Evolutionary conservation across 2,329 filamentous ascomycete genomes (phyloP).

Genomic region (Thielaviopsis euricoi): DNA sequence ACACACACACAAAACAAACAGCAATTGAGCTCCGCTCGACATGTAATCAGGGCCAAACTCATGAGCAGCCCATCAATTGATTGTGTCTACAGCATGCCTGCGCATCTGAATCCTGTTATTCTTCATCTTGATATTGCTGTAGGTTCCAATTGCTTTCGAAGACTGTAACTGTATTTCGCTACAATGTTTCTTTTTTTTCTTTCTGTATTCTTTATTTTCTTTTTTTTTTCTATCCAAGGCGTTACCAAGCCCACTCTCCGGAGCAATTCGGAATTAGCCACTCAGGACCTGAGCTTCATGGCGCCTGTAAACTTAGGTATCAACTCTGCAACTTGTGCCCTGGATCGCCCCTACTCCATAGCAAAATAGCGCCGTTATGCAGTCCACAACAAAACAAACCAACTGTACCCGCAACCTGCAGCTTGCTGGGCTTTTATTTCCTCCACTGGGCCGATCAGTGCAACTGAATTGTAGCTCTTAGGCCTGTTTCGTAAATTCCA

Average conservation of each 20-base stretch:
- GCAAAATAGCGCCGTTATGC: not conserved
- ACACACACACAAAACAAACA: not conserved
- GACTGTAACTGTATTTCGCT: not conserved
- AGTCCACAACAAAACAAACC: not conserved
- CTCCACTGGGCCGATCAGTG: not conserved
- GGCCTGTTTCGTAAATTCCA: not conserved
- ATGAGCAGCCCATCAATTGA: not conserved
- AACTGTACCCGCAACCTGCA: not conserved
- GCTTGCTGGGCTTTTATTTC: not conserved
- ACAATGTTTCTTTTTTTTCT: not conserved
- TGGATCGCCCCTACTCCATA: constrained; percentile 2
- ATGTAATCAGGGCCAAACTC: constrained; percentile 1
- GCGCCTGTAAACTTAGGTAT: constrained; percentile 12
- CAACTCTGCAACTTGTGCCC: constrained; percentile 9
- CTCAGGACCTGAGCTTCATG: constrained; percentile 7
- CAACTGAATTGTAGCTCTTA: not conserved
- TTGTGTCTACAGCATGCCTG: not conserved
- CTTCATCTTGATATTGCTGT: not conserved
- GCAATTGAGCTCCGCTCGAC: not conserved
- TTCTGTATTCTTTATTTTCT: not conserved
- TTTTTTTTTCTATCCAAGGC: not conserved
- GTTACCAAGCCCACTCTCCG: constrained; percentile 6
- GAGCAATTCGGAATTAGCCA: constrained; percentile 11
- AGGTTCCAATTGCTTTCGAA: not conserved
- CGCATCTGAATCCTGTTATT: not conserved